A percentile compares a stretch with the other conserved stretches of the same genome.
Evolutionary conservation across 768 basidiomycete genomes (phyloP).

Genomic region (Kockovaella imperatae): DNA sequence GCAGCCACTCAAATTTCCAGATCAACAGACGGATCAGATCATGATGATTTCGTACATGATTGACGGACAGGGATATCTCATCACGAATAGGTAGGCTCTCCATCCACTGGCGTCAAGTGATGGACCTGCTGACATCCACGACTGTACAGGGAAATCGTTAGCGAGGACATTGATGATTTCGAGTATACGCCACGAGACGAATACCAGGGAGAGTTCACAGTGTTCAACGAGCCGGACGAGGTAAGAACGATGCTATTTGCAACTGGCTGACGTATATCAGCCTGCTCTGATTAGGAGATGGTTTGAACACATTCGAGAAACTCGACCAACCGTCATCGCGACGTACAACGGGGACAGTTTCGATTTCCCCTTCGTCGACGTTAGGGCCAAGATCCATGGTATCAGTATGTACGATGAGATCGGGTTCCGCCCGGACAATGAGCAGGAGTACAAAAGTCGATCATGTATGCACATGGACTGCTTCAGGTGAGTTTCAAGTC

Average conservation of each 20-base stretch:
- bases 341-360: conserved; percentile 99
- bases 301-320: conserved; percentile 87
- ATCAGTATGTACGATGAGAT: conserved; percentile 96
- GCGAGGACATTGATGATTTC: conserved; percentile 95
- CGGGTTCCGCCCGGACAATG: conserved; percentile 81
- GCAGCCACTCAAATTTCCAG: conserved; percentile 98
- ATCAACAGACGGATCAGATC: conserved; percentile 89
- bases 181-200: conserved; percentile 98
- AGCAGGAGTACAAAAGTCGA: conserved; percentile 90
- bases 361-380: conserved; percentile 94
- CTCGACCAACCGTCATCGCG: conserved; percentile 92
- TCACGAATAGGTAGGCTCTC: conserved; percentile 97
- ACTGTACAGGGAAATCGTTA: conserved; percentile 93
- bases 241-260: conserved; percentile 46
- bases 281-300: conserved; percentile 73
- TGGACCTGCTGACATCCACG: too few relatives aligned
- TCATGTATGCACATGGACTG: conserved; percentile 97
- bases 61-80: conserved; percentile 85
- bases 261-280: conserved; percentile 46
- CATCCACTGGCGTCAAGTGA: too few relatives aligned
- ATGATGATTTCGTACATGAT: conserved; percentile 99
- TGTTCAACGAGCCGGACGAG: conserved; percentile 92
- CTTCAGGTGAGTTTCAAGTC: conserved; percentile 55
- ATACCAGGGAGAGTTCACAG: conserved; percentile 89
- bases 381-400: conserved; percentile 73